Evolutionary conservation across 2,329 filamentous ascomycete species (phyloP).

Genomic region (Cyphellophora attinorum): DNA sequence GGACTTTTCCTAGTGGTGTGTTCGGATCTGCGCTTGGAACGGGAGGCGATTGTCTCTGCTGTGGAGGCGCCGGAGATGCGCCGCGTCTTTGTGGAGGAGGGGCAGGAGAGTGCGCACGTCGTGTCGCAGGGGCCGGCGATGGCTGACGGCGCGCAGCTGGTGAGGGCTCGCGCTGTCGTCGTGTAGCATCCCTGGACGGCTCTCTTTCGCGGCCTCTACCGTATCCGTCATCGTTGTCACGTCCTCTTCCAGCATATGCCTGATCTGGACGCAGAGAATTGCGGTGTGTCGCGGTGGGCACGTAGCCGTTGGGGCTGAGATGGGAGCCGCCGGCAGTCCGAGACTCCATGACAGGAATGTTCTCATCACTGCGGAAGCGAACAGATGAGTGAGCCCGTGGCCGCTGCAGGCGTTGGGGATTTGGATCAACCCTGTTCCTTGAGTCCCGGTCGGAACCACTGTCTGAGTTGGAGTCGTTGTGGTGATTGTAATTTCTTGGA

Average conservation of each 20-base stretch:
- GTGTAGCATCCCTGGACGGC: constrained; percentile 1
- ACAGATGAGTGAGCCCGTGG: constrained; percentile 14
- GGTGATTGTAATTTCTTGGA: constrained; percentile 13
- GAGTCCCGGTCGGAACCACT: constrained; percentile 13
- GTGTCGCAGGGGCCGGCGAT: constrained; percentile 7
- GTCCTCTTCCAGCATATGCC: background rate
- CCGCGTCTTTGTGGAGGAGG: constrained; percentile 5
- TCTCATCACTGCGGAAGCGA: constrained; percentile 12
- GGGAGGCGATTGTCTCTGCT: constrained; percentile 4
- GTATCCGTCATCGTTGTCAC: constrained; percentile 10
- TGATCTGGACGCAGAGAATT: constrained; percentile 4
- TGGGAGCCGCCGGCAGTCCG: constrained; percentile 3
- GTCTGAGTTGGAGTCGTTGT: constrained; percentile 14
- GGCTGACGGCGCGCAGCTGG: constrained; percentile 5
- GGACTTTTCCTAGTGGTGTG: constrained; percentile 28
- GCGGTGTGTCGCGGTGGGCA: constrained; percentile 8
- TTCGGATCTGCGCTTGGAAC: constrained; percentile 25
- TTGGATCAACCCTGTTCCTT: constrained; percentile 3
- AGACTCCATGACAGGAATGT: constrained; percentile 6
- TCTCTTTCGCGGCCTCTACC: background rate
- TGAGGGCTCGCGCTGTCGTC: constrained; percentile 11
- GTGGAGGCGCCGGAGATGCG: constrained; percentile 8
- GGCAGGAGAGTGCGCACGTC: constrained; percentile 3
- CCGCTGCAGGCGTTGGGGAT: constrained; percentile 9
- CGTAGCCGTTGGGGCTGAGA: constrained; percentile 13